Conservation (phyloP, 2,329 filamentous ascomycete species). For the Aspergillus quadricinctus region DNA sequence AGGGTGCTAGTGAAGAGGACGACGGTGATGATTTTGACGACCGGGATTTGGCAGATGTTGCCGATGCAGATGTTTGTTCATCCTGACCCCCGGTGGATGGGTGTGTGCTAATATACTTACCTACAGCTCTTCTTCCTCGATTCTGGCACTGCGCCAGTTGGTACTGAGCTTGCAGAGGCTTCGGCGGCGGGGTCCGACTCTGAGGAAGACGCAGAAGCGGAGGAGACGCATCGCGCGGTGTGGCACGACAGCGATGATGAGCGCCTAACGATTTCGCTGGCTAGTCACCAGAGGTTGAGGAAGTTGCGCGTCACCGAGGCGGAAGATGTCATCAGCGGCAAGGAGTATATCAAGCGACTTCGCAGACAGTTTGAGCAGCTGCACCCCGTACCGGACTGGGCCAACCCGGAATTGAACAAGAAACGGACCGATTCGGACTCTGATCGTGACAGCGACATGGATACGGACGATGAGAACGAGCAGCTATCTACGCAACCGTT, state of each 20-base stretch:
- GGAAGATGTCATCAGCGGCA: slow-evolving; percentile 82
- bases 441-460: slow-evolving; percentile 51
- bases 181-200: slow-evolving; percentile 38
- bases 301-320: slow-evolving; percentile 77
- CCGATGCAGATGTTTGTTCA: slow-evolving; percentile 65
- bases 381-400: slow-evolving; percentile 61
- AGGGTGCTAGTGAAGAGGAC: slow-evolving; percentile 20
- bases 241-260: slow-evolving; percentile 99
- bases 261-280: slow-evolving; percentile 75
- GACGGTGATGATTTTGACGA: slow-evolving; percentile 46
- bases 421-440: slow-evolving; percentile 30
- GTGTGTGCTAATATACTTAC: slow-evolving; percentile 2
- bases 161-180: slow-evolving; percentile 24
- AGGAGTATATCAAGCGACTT: slow-evolving; percentile 76
- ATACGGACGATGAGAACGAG: slow-evolving; percentile 56
- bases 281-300: slow-evolving; percentile 67
- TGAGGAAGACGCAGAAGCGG: slow-evolving; percentile 33
- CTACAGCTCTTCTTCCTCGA: slow-evolving; percentile 75
- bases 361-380: slow-evolving; percentile 68
- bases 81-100: not conserved
- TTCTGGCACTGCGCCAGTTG: slow-evolving; percentile 49
- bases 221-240: slow-evolving; percentile 31
- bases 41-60: slow-evolving; percentile 57
- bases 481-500: slow-evolving; percentile 70
- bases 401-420: slow-evolving; percentile 41